Evolutionary conservation across 352 stramenopile genomes (phyloP), one percentile per base, ranked within the genome.

Genomic region (Globisporangium iwayamae): DNA sequence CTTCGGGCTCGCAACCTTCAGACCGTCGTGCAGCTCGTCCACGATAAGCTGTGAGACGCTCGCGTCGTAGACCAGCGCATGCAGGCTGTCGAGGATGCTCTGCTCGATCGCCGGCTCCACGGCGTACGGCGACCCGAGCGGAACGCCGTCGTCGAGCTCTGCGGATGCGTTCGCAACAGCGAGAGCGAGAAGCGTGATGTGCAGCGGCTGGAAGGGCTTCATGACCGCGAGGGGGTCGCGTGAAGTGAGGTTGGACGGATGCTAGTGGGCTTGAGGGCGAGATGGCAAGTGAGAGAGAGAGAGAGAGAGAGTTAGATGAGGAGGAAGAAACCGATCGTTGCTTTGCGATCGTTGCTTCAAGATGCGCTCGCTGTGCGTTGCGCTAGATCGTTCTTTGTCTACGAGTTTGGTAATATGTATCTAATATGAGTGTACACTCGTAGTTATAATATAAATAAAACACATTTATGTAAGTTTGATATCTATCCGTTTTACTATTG

Each of bases 51-150:
- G 30, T 6, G 53, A 48, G 16, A 85, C 47, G 8, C 34, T 53
- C n/a, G 60, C 34, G 46, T 85, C 76, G 36, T 72, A 85, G 10
- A 85, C 75, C 39, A 36, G 67, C 46, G n/a, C 46, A 41, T 61
- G 63, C 39, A 60, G 55, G 20, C 14, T 52, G 22, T 51, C 50
- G 20, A 63, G 14, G 38, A 67, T 63, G 39, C 48, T 43, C 38
- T 46, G 39, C 22, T 61, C 62, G 52, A 62, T 38, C 30, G 6
- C 34, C 18, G 50, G 8, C 38, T 62, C 41, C 5, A 54, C 45
- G 14, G 43, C n/a, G 32, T 53, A 60, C 20, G 54, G 54, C 36
- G 54, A 60, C 1, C 11, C n/a, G 22, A 60, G 30, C 34, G 46
- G 54, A 3, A 41, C 28, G 50, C 14, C 30, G 18, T 14, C 32